Conservation (phyloP, 306 rosid species). For the Carpinus viminea region DNA sequence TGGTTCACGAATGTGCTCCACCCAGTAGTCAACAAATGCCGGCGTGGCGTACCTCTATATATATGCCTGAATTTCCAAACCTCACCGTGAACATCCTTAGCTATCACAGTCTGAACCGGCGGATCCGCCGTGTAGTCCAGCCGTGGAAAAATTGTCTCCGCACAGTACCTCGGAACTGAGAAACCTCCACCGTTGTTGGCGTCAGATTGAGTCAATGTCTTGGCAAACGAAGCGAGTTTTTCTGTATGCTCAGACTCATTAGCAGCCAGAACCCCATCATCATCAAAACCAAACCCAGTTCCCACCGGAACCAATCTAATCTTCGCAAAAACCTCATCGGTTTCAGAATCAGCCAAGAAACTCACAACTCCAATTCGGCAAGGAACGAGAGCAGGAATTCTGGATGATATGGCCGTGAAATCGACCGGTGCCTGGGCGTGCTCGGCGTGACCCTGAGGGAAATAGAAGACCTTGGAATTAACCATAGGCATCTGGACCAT, state of each 20-base stretch:
- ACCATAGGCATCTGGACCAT: conserved; percentile 93
- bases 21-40: conserved; percentile 91
- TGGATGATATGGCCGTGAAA: conserved; percentile 35
- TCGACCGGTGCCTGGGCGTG: conserved; percentile 75
- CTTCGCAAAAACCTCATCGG: conserved; percentile 79
- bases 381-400: conserved; percentile 68
- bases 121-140: conserved; percentile 93
- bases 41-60: conserved; percentile 89
- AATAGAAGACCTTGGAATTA: conserved; percentile 85
- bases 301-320: conserved; percentile 52
- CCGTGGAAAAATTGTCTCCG: conserved; percentile 87
- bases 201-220: conserved; percentile 93
- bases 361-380: conserved; percentile 67
- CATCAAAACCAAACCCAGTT: conserved; percentile 44
- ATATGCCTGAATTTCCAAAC: conserved; percentile 94
- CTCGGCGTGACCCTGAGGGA: conserved; percentile 97
- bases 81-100: conserved; percentile 89
- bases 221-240: conserved; percentile 85
- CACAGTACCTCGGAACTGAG: conserved; percentile 95
- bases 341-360: conserved; percentile 84
- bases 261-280: conserved; percentile 27
- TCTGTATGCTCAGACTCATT: conserved; percentile 52
- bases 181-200: conserved; percentile 99
- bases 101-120: conserved; percentile 89
- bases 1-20: conserved; percentile 97